Conservation (phyloP, 23 red algal genomes). For the Agarophyton chilense region DNA sequence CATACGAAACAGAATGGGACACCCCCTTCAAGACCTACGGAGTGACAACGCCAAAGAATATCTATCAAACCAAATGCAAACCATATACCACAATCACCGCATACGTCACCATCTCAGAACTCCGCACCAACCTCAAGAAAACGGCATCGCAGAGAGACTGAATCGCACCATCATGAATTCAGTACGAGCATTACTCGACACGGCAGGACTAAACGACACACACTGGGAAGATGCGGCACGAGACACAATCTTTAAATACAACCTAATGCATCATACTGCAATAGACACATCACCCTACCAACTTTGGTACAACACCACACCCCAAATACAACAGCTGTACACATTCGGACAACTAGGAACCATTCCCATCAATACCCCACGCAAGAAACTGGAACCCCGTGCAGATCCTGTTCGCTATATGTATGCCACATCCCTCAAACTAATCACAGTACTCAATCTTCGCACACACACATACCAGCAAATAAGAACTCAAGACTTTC, state of each 20-base stretch:
- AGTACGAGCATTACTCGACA: neutral
- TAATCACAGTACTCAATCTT: neutral
- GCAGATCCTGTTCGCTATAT: neutral
- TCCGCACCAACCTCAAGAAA: conserved; percentile 18
- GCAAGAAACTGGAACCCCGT: neutral
- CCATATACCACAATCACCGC: neutral
- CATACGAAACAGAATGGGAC: neutral
- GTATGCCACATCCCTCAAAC: neutral
- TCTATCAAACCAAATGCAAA: neutral
- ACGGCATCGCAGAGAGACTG: neutral
- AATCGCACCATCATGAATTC: conserved; percentile 2
- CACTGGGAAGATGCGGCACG: conserved; percentile 5
- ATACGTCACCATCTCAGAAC: neutral
- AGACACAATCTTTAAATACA: neutral
- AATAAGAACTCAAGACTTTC: neutral
- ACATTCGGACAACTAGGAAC: neutral
- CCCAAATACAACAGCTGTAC: neutral
- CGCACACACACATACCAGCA: neutral
- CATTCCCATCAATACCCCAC: neutral
- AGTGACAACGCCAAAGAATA: conserved; percentile 29
- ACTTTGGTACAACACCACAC: neutral
- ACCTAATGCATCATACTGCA: neutral
- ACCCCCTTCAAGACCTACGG: neutral
- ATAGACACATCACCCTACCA: neutral
- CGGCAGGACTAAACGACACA: neutral